Percentiles rank a stretch among this genome's conserved stretches.
Evolutionary conservation across 2,329 filamentous ascomycete genomes (phyloP).

Genomic region (Sclerotinia spermophila): DNA sequence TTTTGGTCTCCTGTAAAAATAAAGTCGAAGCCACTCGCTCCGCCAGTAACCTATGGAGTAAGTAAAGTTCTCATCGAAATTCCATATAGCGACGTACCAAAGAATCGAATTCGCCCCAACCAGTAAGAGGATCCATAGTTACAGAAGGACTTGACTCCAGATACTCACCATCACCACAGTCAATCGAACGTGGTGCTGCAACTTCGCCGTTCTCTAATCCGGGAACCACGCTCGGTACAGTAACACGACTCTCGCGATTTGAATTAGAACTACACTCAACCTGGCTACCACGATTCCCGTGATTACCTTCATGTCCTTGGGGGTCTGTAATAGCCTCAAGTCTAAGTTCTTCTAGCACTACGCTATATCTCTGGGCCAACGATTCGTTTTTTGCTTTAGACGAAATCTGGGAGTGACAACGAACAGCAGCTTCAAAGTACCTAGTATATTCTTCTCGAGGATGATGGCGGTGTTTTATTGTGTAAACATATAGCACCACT

Average conservation of each 20-base stretch:
- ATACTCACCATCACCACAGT: conserved; percentile 3
- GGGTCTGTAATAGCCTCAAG: conserved; percentile 24
- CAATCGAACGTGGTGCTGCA: conserved; percentile 18
- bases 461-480: conserved; percentile 40
- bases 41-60: conserved; percentile 24
- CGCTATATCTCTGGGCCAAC: conserved; percentile 42
- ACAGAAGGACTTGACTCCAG: conserved; percentile 22
- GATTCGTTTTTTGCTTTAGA: conserved; percentile 40
- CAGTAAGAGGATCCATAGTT: conserved; percentile 27
- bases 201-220: neutral
- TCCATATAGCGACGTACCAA: conserved; percentile 24
- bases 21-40: conserved; percentile 24
- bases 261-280: neutral
- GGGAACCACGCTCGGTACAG: neutral
- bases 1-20: conserved; percentile 20
- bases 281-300: neutral
- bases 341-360: conserved; percentile 42
- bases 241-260: neutral
- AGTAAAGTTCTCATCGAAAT: neutral
- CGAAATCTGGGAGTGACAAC: conserved; percentile 42
- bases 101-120: conserved; percentile 36
- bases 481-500: conserved; percentile 45
- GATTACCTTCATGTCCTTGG: neutral
- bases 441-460: conserved; percentile 33
- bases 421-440: conserved; percentile 40